These are phyloP conservation scores for Neurospora sp. DNA, from an alignment of 495 filamentous ascomycete genomes.

Conservation along the genomic window DNA sequence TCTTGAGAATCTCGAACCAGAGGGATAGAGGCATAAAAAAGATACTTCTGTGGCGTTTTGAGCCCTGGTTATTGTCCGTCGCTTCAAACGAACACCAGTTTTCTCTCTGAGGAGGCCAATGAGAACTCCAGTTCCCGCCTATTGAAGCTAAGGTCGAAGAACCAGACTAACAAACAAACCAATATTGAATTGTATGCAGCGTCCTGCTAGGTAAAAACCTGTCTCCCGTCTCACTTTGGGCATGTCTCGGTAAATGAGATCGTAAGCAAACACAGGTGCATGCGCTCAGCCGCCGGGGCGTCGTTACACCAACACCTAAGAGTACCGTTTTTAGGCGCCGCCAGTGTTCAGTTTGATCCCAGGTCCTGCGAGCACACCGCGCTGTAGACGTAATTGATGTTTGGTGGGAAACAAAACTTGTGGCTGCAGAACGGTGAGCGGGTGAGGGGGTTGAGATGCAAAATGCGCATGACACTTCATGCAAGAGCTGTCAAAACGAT, in stretches of 20 bases:
- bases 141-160: too few relatives aligned
- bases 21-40: too few relatives aligned
- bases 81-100: too few relatives aligned
- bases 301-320: not conserved
- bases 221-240: not conserved
- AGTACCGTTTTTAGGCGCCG: not conserved
- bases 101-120: too few relatives aligned
- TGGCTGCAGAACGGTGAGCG: not conserved
- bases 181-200: not conserved
- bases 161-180: too few relatives aligned
- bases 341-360: not conserved
- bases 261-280: not conserved
- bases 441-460: not conserved
- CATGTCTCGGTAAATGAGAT: not conserved
- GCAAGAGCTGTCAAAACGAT: conserved; percentile 11
- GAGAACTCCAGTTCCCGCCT: too few relatives aligned
- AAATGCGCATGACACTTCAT: not conserved
- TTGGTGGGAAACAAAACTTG: not conserved
- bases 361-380: not conserved
- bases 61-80: too few relatives aligned
- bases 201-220: not conserved
- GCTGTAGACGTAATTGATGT: not conserved
- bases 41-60: too few relatives aligned
- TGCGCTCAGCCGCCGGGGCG: not conserved
- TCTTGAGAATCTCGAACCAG: too few relatives aligned